Conservation (phyloP, 2,329 filamentous ascomycete genomes). For the Sclerotinia sclerotiorum region DNA sequence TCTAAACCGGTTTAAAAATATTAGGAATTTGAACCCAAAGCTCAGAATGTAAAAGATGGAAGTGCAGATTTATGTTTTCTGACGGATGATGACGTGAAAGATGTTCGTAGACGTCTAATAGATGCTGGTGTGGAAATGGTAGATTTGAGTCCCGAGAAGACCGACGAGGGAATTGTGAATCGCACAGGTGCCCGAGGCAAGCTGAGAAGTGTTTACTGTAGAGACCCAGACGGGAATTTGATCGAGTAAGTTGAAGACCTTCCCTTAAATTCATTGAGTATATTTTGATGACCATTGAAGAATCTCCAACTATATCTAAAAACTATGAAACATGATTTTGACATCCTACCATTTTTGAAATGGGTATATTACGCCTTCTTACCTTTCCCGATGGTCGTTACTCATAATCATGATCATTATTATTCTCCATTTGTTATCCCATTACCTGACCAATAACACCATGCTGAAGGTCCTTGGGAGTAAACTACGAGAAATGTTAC, state of each 20-base stretch:
- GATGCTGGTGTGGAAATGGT: conserved; percentile 49
- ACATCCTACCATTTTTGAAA: background rate
- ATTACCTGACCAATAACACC: background rate
- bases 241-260: conserved; percentile 50
- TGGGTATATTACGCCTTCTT: conserved; percentile 29
- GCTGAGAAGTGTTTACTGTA: conserved; percentile 58
- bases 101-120: conserved; percentile 46
- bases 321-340: conserved; percentile 8
- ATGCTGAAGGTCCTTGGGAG: background rate
- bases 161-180: conserved; percentile 51
- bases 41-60: conserved; percentile 52
- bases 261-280: background rate
- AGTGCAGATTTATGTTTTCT: conserved; percentile 62
- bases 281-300: conserved; percentile 21
- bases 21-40: conserved; percentile 60
- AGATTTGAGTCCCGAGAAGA: conserved; percentile 32
- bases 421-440: background rate
- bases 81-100: conserved; percentile 51
- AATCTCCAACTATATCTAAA: conserved; percentile 29
- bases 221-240: conserved; percentile 62
- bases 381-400: background rate
- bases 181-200: conserved; percentile 56
- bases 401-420: background rate
- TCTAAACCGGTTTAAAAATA: background rate
- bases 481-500: background rate